Conservation (phyloP, 805 yeast species). For the Trichomonascus vanleenenianus region DNA sequence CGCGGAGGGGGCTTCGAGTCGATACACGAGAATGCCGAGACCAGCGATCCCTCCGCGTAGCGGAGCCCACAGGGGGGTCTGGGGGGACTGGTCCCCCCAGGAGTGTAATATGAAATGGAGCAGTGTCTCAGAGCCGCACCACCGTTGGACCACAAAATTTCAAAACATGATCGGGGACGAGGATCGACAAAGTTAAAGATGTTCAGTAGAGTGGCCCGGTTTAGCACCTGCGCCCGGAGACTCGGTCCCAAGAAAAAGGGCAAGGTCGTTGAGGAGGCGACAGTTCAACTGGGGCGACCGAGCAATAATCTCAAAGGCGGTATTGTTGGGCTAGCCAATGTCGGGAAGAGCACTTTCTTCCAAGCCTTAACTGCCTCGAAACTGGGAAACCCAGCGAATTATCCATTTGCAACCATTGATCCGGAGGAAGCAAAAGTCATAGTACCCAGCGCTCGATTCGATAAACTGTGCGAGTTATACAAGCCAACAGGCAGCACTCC, state of each 20-base stretch:
- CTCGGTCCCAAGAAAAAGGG: conserved; percentile 4
- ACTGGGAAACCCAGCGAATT: conserved; percentile 58
- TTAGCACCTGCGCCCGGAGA: background rate
- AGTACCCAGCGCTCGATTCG: conserved; percentile 45
- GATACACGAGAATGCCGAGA: too few relatives aligned
- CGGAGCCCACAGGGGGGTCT: too few relatives aligned
- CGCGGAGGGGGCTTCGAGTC: too few relatives aligned
- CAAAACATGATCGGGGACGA: background rate
- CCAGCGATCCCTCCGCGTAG: too few relatives aligned
- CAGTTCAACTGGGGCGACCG: conserved; percentile 58
- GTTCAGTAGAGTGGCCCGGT: background rate
- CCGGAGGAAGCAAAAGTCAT: conserved; percentile 57
- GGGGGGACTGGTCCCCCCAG: too few relatives aligned
- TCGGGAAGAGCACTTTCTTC: conserved; percentile 51
- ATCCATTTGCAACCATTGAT: conserved; percentile 71
- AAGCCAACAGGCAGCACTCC: conserved; percentile 43
- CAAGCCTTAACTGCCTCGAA: conserved; percentile 54
- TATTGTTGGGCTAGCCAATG: conserved; percentile 59
- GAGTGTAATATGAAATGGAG: too few relatives aligned
- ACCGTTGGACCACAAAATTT: background rate
- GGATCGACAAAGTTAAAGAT: background rate
- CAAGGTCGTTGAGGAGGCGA: background rate
- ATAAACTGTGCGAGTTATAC: conserved; percentile 41
- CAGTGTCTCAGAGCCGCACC: background rate
- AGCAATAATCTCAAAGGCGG: conserved; percentile 50